Base-by-base conservation (phyloP, 495 filamentous ascomycete genomes). In the Xylaria sp. region DNA sequence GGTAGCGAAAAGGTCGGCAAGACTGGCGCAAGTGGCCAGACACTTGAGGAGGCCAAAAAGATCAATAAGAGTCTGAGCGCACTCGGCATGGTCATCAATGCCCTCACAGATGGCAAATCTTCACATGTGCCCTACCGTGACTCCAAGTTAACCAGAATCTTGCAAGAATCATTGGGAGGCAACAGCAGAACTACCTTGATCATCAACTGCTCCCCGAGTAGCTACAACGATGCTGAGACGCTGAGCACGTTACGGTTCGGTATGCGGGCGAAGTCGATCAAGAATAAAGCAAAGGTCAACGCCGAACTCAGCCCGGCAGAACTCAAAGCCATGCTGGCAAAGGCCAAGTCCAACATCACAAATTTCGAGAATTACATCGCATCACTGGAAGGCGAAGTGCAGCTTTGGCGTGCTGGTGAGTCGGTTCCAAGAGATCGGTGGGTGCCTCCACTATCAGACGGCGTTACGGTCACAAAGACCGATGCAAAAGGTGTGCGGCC, bases 261-360 rank as follows among this genome's bases (percentile, higher is more conserved):
- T 86, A 95, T 97, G 80, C 87, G 96, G 75, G 96, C 96, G 50
- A 99, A 99, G 86, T 91, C 94, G 0, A 99, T 99, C 82, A 98
- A 99, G 91, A 98, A 99, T 84, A 98, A 98, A 86, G 96, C 96
- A 78, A 98, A 98, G 93, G 91, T 99, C 85, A 99, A 99, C 79
- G 95, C 94, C 52, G 96, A 99, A 79, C 88, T 98, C 72, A 98
- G 95, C 77, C 96, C 96, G 14, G 89, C 93, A 8, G 97, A 99
- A 79, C 86, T 99, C 85, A 98, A 98, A 84, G 86, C 89, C 67
- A 85, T 97, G 76, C 87, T 99, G 75, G 93, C 91, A 80, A 97
- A 97, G 82, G 93, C 94, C 31, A 95, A 97, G 80, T 88, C 85
- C 44, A 95, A 98, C 80, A 91, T 95, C 69, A 92, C 92, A 19